These are phyloP conservation scores for Suillus subalutaceus DNA, from an alignment of 768 basidiomycete genomes.

Conservation along the genomic window DNA sequence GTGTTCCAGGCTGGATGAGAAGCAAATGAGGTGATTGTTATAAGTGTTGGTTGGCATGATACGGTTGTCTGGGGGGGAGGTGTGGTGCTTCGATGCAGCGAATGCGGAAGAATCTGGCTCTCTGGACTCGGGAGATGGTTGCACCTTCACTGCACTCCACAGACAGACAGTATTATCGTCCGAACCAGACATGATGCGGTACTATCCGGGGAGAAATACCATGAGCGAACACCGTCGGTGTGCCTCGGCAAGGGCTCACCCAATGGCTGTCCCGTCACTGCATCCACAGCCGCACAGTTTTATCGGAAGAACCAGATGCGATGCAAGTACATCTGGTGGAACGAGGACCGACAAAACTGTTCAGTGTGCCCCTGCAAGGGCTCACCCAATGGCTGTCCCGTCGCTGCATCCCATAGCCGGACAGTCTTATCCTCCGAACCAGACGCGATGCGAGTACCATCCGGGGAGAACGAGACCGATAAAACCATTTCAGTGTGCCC, in stretches of 20 bases:
- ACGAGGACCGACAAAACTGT: not conserved
- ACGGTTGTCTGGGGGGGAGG: too few relatives aligned
- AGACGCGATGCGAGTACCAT: not conserved
- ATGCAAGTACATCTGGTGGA: not conserved
- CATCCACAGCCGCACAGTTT: not conserved
- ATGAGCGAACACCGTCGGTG: slow-evolving; percentile 14
- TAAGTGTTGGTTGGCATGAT: not conserved
- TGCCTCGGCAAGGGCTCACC: slow-evolving; percentile 15
- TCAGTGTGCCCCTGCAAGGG: not conserved
- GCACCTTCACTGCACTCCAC: not conserved
- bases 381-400: not conserved
- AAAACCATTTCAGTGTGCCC: too few relatives aligned
- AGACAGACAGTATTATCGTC: not conserved
- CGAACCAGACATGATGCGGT: not conserved
- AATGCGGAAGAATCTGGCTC: too few relatives aligned
- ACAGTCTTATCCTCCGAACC: not conserved
- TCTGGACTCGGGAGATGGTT: too few relatives aligned
- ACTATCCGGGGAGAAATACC: slow-evolving; percentile 17
- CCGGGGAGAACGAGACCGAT: too few relatives aligned
- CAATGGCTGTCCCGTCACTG: not conserved
- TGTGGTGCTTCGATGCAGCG: not conserved
- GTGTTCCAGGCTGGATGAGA: not conserved
- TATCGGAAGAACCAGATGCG: not conserved
- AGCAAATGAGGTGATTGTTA: not conserved
- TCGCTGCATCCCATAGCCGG: not conserved